A percentile compares a stretch with the other conserved stretches of the same genome.
Conservation (phyloP, 768 basidiomycete genomes). For the Boletus rubropictus region DNA sequence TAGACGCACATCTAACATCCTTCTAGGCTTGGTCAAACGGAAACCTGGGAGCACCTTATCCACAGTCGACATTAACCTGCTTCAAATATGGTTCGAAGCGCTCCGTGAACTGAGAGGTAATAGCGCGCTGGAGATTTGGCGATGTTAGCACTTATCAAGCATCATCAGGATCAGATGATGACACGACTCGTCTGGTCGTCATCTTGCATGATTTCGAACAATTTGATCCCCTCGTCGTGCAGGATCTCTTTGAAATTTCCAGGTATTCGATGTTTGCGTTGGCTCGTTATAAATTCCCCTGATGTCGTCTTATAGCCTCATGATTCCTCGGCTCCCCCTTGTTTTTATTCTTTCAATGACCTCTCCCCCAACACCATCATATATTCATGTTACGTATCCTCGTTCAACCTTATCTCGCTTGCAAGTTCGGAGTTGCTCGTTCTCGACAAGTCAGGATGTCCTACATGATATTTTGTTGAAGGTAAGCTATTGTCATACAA, state of each 20-base stretch:
- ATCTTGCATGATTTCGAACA: constrained; percentile 73
- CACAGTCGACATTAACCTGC: constrained; percentile 53
- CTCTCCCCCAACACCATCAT: constrained; percentile 50
- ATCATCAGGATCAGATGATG: constrained; percentile 12
- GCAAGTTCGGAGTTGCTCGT: constrained; percentile 44
- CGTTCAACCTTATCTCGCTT: constrained; percentile 54
- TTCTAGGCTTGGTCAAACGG: constrained; percentile 36
- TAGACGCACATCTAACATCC: not conserved
- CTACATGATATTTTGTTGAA: constrained; percentile 51
- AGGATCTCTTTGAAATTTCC: constrained; percentile 68
- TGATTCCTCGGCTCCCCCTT: constrained; percentile 50
- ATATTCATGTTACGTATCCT: constrained; percentile 54
- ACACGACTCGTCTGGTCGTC: constrained; percentile 43
- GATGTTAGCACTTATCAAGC: not conserved
- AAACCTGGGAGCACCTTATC: constrained; percentile 49
- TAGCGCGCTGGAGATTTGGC: constrained; percentile 7
- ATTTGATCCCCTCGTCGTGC: constrained; percentile 54
- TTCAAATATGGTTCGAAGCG: constrained; percentile 56
- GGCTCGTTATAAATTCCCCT: not conserved
- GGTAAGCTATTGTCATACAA: constrained; percentile 32
- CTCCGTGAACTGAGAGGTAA: constrained; percentile 36
- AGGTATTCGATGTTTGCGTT: constrained; percentile 39
- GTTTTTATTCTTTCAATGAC: constrained; percentile 60
- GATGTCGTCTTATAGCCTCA: constrained; percentile 36
- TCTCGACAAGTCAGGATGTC: constrained; percentile 44